Evolutionary conservation across 192 early-diverging fungal genomes (phyloP), one percentile per base, ranked within the genome.

Genomic region (Backusella luteola): DNA sequence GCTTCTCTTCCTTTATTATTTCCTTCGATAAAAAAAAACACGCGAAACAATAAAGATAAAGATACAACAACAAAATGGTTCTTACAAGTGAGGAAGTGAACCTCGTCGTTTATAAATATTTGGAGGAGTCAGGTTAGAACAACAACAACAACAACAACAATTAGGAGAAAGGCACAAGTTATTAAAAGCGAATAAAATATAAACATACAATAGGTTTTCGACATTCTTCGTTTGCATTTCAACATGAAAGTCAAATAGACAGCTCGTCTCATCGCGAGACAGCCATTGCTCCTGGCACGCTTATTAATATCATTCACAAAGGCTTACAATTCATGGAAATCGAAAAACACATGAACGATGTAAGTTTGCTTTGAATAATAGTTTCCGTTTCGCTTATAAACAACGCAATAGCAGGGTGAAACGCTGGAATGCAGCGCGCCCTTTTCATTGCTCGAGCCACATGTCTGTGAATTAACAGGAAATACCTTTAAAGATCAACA

Each of bases 321-420:
- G 97, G 94, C 0, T 85, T 99, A 39, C 93, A 93, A 78, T 97
- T 96, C 79, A 88, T 91, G 81, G 95, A 97, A 74, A 88, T 97
- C 66, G 96, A 99, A 80, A 86, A 90, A 1, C 97, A 98, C 78
- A 81, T 94, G 52, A 93, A 93, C 70, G 91, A 94, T 79, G 93
- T 90, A 82, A 67, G 42, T 66, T 67, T 35, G 4, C 21, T 35
- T 36, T 36, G 17, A 34, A 34, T 66, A 66, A 29, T 32, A 66
- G 9, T n/a, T 12, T 34, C 67, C 6, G 19, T n/a, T 35, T 36
- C 66, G 39, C 70, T 39, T 66, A 36, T 77, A 35, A 44, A 21
- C 6, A n/a, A 80, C 1, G 42, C 78, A 71, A 12, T 79, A 93
- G 90, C 94, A 98, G 82, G 96, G 97, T 19, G 89, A 91, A 5